Evolutionary conservation across 2,329 filamentous ascomycete genomes (phyloP), one percentile per base, ranked within the genome.

Genomic region (Dactylellina haptotyla): DNA sequence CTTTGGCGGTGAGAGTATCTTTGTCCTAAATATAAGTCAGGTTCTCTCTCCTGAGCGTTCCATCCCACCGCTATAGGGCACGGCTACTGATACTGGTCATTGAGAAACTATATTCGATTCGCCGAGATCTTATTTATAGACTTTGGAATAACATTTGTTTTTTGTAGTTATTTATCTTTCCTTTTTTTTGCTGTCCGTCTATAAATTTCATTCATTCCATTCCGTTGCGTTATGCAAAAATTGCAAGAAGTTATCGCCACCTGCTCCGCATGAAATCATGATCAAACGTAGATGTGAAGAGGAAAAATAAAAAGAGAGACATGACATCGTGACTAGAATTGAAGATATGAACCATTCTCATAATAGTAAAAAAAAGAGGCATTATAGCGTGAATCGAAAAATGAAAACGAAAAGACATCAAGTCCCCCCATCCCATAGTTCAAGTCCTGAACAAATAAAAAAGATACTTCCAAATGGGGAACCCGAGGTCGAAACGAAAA

Each of bases 401-500:
- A 25, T 20, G 25, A 61, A 54, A 39, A 41, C n/a, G 45, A 65
- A 71, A 72, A 65, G 67, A 61, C 59, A 28, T 65, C 59, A 65
- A 65, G 67, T 56, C 59, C 67, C 50, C 46, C n/a, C 30, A 56
- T 71, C 39, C 32, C 46, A 51, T 57, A 56, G 16, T 14, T 16
- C 32, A 34, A 32, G 12, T 43, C 18, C 6, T 34, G 14, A 28
- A 43, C 37, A 34, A 54, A 25, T 3, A 39, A 25, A 9, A 37
- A 50, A 30, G 4, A 26, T 30, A 45, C n/a, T 1, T 2, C 41
- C 8, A 34, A 30, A 61, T 32, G 43, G 41, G 37, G 20, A 26
- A 25, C 20, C 30, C 32, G 6, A 46, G 45, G 43, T 32, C 34
- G 57, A 23, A 53, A 26, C 32, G 45, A 28, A 48, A 14, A 46